phyloP scores from a whole-genome alignment of 495 filamentous ascomycete genomes.

The Hypoxylon perforatum region DNA sequence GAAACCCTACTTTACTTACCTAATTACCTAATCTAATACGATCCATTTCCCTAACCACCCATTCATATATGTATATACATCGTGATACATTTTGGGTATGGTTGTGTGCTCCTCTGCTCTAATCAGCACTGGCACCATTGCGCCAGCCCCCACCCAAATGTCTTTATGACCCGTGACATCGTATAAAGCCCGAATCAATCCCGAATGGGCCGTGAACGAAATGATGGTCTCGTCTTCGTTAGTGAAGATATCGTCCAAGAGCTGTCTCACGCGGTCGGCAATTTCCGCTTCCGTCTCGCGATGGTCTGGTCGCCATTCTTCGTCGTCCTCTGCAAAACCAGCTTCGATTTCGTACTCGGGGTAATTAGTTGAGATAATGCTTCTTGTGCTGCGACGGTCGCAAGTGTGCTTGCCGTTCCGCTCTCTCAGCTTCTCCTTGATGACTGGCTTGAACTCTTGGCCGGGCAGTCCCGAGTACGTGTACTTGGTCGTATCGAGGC shows the following conservation, averaged over 20 bases:
- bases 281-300: conserved; percentile 48
- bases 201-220: conserved; percentile 48
- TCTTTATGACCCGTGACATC: conserved; percentile 29
- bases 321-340: conserved; percentile 71
- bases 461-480: conserved; percentile 59
- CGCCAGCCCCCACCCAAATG: conserved; percentile 43
- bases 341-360: conserved; percentile 71
- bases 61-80: no score
- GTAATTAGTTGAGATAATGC: conserved; percentile 67
- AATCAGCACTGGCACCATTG: conserved; percentile 46
- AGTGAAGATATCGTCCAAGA: conserved; percentile 46
- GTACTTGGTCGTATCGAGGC: conserved; percentile 70
- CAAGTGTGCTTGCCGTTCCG: conserved; percentile 81
- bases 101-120: conserved; percentile 41
- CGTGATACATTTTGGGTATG: no score
- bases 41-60: no score
- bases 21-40: no score
- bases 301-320: conserved; percentile 61
- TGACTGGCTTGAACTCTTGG: conserved; percentile 66
- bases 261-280: conserved; percentile 30
- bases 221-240: conserved; percentile 41
- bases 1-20: no score
- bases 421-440: conserved; percentile 81
- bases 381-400: conserved; percentile 71
- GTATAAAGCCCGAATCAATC: conserved; percentile 43